Evolutionary conservation across 441 rosid genomes (phyloP).

Genomic region (Aquilaria agallochum): DNA sequence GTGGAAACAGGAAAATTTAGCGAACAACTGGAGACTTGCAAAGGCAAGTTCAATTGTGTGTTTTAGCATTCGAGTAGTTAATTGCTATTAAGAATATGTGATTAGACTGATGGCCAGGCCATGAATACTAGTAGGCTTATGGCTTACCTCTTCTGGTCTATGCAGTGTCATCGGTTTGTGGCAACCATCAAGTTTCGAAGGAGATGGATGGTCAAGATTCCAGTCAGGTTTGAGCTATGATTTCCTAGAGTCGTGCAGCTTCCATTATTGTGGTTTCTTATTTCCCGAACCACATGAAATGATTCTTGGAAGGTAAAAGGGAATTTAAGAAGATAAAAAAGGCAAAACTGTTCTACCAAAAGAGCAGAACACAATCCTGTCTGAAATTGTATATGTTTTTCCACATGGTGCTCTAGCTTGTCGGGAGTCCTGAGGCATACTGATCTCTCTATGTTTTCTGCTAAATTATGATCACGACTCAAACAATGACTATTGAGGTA

Average conservation of each 20-base stretch:
- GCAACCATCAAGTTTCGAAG: slow-evolving; percentile 16
- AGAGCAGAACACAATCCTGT: no score
- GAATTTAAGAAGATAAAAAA: neutral
- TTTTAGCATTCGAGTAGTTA: neutral
- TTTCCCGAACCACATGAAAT: slow-evolving; percentile 3
- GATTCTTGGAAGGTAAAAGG: neutral
- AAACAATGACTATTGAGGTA: neutral
- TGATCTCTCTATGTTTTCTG: no score
- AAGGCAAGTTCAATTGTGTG: slow-evolving; percentile 25
- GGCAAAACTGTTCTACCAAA: no score
- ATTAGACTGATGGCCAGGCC: neutral
- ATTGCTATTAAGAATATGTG: neutral
- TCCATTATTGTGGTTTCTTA: neutral
- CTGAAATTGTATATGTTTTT: no score
- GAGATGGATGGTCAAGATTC: slow-evolving; percentile 16
- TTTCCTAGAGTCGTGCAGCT: neutral
- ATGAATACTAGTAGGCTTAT: neutral
- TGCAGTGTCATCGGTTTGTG: slow-evolving; percentile 23
- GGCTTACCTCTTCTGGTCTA: slow-evolving; percentile 12
- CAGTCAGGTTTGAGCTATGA: slow-evolving; percentile 23
- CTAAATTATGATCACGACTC: no score
- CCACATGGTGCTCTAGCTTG: no score
- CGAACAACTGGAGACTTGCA: slow-evolving; percentile 11
- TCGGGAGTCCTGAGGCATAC: no score
- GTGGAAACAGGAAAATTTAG: slow-evolving; percentile 7